phyloP scores from a whole-genome alignment of 495 filamentous ascomycete species.

The Amniculicola lignicola region DNA sequence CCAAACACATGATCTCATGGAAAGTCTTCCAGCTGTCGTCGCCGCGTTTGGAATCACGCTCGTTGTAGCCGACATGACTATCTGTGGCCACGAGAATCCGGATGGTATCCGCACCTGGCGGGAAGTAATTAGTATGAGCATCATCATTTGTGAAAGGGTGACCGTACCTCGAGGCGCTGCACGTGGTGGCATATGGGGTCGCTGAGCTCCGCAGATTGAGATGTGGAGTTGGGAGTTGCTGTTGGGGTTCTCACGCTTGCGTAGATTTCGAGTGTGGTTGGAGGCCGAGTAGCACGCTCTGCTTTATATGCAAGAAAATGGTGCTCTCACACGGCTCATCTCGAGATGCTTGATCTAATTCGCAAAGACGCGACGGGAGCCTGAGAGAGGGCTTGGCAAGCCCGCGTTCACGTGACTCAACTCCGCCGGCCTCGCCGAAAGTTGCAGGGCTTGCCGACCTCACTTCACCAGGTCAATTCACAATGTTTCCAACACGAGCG shows the following conservation, averaged over 20 bases:
- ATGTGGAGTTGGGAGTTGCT: background rate
- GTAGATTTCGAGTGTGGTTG: background rate
- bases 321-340: background rate
- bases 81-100: constrained; percentile 92
- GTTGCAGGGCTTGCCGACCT: constrained; percentile 2
- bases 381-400: background rate
- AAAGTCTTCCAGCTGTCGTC: constrained; percentile 98
- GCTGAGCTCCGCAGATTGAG: background rate
- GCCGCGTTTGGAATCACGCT: constrained; percentile 86
- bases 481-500: constrained; percentile 60
- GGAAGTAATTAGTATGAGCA: background rate
- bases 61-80: constrained; percentile 95
- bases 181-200: constrained; percentile 9
- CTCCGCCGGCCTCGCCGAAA: background rate
- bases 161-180: constrained; percentile 11
- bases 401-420: background rate
- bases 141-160: background rate
- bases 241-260: background rate
- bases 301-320: background rate
- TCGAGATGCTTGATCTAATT: background rate
- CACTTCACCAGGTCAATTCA: constrained; percentile 19
- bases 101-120: constrained; percentile 77
- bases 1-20: constrained; percentile 90
- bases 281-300: background rate
- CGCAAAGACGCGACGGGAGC: background rate